phyloP scores from a whole-genome alignment of 768 basidiomycete genomes.

The Pulveroboletus sp. region DNA sequence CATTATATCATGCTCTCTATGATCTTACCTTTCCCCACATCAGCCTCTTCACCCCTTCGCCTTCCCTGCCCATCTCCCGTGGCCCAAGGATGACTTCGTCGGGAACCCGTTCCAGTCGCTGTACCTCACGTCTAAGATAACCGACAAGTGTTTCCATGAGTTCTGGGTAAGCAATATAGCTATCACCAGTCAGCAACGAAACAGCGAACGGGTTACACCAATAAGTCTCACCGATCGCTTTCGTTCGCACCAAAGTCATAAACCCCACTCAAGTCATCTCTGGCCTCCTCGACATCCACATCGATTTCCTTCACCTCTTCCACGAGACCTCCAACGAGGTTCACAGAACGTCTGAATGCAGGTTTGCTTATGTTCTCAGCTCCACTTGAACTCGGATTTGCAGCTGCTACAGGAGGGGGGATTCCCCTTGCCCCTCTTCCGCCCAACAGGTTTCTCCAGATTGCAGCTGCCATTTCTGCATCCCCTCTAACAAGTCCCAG shows the following conservation, averaged over 20 bases:
- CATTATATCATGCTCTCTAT: slow-evolving; percentile 5
- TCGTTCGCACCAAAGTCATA: slow-evolving; percentile 61
- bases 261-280: slow-evolving; percentile 67
- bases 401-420: slow-evolving; percentile 25
- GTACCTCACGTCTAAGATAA: slow-evolving; percentile 70
- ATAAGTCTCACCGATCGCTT: slow-evolving; percentile 28
- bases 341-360: slow-evolving; percentile 57
- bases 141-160: slow-evolving; percentile 65
- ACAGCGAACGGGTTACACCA: background rate
- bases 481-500: slow-evolving; percentile 72
- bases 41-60: slow-evolving; percentile 28
- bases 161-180: slow-evolving; percentile 70
- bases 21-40: slow-evolving; percentile 25
- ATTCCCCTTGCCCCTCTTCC: slow-evolving; percentile 77
- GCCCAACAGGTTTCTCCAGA: slow-evolving; percentile 91
- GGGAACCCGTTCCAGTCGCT: slow-evolving; percentile 53
- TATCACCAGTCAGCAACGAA: slow-evolving; percentile 30
- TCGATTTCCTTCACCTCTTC: slow-evolving; percentile 57
- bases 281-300: slow-evolving; percentile 52
- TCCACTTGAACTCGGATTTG: slow-evolving; percentile 3
- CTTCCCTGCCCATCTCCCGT: slow-evolving; percentile 29
- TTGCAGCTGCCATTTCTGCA: slow-evolving; percentile 74
- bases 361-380: background rate
- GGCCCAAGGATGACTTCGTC: slow-evolving; percentile 38
- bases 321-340: slow-evolving; percentile 63